A percentile compares a stretch with the other conserved stretches of the same genome.
Evolutionary conservation across 441 rosid species (phyloP).

Genomic region (Adansonia rubrostipa): DNA sequence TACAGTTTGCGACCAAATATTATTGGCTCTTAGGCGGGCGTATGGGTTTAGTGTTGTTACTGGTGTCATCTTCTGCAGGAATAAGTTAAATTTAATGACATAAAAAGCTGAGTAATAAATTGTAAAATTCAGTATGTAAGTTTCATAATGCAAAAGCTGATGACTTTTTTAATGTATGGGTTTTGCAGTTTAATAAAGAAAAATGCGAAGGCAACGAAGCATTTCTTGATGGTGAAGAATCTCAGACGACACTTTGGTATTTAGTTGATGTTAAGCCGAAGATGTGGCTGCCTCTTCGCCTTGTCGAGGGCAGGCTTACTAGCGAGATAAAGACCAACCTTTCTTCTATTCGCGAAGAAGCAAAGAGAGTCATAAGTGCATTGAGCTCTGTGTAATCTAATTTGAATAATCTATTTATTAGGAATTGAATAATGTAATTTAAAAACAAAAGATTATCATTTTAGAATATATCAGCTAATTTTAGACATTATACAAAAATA

Average conservation of each 20-base stretch:
- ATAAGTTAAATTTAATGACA: not conserved
- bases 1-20: not conserved
- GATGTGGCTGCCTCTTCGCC: conserved; percentile 71
- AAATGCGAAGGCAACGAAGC: conserved; percentile 35
- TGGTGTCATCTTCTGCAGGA: not conserved
- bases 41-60: not conserved
- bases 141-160: conserved; percentile 22
- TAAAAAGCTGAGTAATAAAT: not conserved
- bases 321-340: conserved; percentile 77
- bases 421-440: not conserved
- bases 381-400: conserved; percentile 22
- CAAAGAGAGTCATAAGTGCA: conserved; percentile 48
- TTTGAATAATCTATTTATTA: not conserved
- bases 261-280: conserved; percentile 73
- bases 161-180: conserved; percentile 7
- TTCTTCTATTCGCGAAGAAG: conserved; percentile 63
- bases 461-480: no score
- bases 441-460: not conserved
- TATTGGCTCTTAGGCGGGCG: not conserved
- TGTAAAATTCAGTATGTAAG: not conserved
- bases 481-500: no score
- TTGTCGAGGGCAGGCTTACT: conserved; percentile 80
- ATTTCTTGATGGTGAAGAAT: conserved; percentile 40
- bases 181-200: conserved; percentile 51
- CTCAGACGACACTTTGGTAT: conserved; percentile 60